These are phyloP conservation scores for Arxiozyma telluris DNA, from an alignment of 1,139 yeast species.

Conservation along the genomic window DNA sequence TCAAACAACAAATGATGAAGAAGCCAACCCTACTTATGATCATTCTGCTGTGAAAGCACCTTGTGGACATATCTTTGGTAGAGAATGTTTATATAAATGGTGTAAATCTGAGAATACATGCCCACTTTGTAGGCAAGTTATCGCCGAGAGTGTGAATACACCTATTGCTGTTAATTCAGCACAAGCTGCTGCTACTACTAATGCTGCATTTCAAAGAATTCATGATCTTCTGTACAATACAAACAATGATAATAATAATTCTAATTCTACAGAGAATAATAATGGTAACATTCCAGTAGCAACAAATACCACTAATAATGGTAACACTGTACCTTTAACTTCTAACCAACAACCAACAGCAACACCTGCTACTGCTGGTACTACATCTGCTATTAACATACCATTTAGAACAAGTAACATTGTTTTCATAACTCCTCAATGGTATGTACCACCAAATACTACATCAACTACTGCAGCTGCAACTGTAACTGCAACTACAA, in stretches of 20 bases:
- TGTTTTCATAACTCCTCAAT: neutral
- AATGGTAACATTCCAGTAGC: neutral
- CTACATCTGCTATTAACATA: neutral
- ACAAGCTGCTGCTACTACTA: slow-evolving; percentile 10
- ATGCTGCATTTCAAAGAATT: slow-evolving; percentile 23
- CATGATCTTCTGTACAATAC: slow-evolving; percentile 21
- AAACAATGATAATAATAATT: slow-evolving; percentile 1
- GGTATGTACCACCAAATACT: neutral
- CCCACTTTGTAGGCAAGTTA: slow-evolving; percentile 65
- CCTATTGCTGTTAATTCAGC: slow-evolving; percentile 3
- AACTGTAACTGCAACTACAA: neutral
- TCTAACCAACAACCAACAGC: neutral
- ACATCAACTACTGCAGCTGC: neutral
- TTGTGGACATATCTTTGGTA: slow-evolving; percentile 73
- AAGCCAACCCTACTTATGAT: slow-evolving; percentile 30
- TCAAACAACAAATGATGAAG: slow-evolving; percentile 5
- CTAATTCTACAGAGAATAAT: slow-evolving; percentile 1
- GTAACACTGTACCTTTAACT: neutral
- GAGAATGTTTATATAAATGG: slow-evolving; percentile 70
- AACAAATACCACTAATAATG: neutral
- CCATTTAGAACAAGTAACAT: slow-evolving; percentile 1
- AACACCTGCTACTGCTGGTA: neutral
- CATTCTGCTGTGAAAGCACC: slow-evolving; percentile 70
- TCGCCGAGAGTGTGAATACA: slow-evolving; percentile 26
- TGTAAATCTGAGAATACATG: slow-evolving; percentile 58